A percentile compares a stretch with the other conserved stretches of the same genome.
These are phyloP conservation scores for Nigrospora osmanthi DNA, from an alignment of 2,329 filamentous ascomycete species.

Conservation along the genomic window DNA sequence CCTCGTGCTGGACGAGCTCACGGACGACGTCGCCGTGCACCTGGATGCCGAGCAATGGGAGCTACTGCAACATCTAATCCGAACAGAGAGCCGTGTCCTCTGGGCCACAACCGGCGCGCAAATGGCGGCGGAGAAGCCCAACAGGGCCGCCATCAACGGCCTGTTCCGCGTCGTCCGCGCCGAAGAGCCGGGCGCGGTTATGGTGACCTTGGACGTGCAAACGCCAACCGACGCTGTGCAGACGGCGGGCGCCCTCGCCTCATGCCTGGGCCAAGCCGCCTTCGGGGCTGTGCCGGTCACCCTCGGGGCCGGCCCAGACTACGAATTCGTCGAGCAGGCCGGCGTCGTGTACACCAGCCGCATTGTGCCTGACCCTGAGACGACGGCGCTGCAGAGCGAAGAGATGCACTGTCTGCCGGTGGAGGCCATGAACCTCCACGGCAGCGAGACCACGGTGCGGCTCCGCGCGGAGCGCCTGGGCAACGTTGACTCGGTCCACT, in stretches of 20 bases:
- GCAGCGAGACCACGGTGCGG: slow-evolving; percentile 1
- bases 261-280: not conserved
- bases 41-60: not conserved
- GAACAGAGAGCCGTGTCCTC: not conserved
- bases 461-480: slow-evolving; percentile 4
- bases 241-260: not conserved
- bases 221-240: not conserved
- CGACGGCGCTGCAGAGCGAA: not conserved
- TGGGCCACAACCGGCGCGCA: not conserved
- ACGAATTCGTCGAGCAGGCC: not conserved
- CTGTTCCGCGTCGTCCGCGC: not conserved
- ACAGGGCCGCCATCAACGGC: not conserved
- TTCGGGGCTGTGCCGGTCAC: not conserved
- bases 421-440: slow-evolving; percentile 20
- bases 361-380: not conserved
- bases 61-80: not conserved
- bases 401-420: not conserved
- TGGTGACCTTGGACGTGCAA: not conserved
- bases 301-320: not conserved
- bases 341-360: not conserved
- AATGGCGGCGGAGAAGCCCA: not conserved
- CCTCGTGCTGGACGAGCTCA: not conserved
- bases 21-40: not conserved
- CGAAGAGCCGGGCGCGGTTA: not conserved
- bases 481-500: slow-evolving; percentile 4